Evolutionary conservation across 176 grass and related monocot species (phyloP), one percentile per base, ranked within the genome.

Genomic region (Carex cristatella): DNA sequence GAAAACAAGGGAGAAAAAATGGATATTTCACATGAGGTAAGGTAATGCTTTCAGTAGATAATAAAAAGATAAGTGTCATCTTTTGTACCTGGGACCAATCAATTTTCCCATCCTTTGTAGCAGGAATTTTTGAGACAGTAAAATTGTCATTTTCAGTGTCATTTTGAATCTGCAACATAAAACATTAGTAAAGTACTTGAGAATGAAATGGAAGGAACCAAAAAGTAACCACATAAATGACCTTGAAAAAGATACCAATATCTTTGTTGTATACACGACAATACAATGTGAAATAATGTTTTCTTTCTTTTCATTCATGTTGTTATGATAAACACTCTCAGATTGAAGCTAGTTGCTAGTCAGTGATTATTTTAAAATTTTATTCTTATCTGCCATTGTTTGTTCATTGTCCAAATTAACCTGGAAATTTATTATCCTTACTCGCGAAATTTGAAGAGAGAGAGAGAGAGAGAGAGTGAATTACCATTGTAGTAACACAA

Each of bases 401-500:
- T 57, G 18, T 33, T 76, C 10, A 16, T 14, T 54, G 44, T 6
- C 72, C 38, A 31, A 69, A 6, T 69, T 76, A 73, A 76, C 12
- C 27, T 31, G 23, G 30, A 76, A 55, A 55, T 54, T 76, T 76
- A 15, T 76, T 55, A 30, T 55, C 5, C 23, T 7, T 31, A 31
- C 3, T 76, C 48, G 1, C 19, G 40, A 72, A 10, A 75, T 13
- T 3, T 13, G 15, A 0, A 23, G 23, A 23, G 23, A 23, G 23
- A 23, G 23, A 23, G 23, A 23, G n/a, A 74, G 51, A 78, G 27
- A 4, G 51, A 6, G 28, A 35, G 8, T 32, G 12, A 51, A 15
- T 51, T 87, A 98, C 96, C 96, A 98, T 87, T 86, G 96, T 98
- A 89, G 96, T 98, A 54, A 98, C 91, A 53, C 92, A 95, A 81